Percentiles rank a stretch among this genome's conserved stretches.
phyloP scores from a whole-genome alignment of 2,329 filamentous ascomycete species.

The Fusarium sp. region DNA sequence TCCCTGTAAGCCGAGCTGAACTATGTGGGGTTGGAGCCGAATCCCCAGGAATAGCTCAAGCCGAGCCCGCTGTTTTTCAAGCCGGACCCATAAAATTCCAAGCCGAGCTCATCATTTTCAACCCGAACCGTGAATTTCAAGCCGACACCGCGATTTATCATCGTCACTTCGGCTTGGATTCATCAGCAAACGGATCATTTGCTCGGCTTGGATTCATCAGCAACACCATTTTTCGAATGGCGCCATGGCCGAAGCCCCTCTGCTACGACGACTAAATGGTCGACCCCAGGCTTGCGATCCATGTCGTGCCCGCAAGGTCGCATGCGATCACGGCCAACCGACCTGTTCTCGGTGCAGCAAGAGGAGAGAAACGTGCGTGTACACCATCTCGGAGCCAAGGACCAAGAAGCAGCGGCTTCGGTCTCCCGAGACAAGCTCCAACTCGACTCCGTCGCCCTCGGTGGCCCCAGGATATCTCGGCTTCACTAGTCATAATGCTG shows the following conservation, averaged over 20 bases:
- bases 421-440: slow-evolving; percentile 20
- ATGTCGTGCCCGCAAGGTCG: slow-evolving; percentile 60
- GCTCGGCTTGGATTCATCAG: slow-evolving; percentile 19
- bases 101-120: slow-evolving; percentile 17
- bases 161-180: slow-evolving; percentile 1
- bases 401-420: slow-evolving; percentile 36
- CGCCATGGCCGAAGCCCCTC: slow-evolving; percentile 37
- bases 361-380: slow-evolving; percentile 57
- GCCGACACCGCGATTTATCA: slow-evolving; percentile 1
- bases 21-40: slow-evolving; percentile 25
- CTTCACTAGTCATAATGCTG: slow-evolving; percentile 60
- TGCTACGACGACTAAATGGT: slow-evolving; percentile 50
- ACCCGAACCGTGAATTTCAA: background rate
- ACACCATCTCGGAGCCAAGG: slow-evolving; percentile 48
- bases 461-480: slow-evolving; percentile 59
- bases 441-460: slow-evolving; percentile 40
- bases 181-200: slow-evolving; percentile 9
- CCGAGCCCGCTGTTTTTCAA: slow-evolving; percentile 2
- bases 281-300: slow-evolving; percentile 54
- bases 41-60: background rate
- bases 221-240: background rate
- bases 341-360: slow-evolving; percentile 58
- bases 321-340: slow-evolving; percentile 61
- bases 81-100: slow-evolving; percentile 7
- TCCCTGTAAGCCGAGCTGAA: slow-evolving; percentile 40